Percentiles rank a stretch among this genome's conserved stretches.
phyloP scores from a whole-genome alignment of 306 rosid genomes.

The Begonia masoniana region DNA sequence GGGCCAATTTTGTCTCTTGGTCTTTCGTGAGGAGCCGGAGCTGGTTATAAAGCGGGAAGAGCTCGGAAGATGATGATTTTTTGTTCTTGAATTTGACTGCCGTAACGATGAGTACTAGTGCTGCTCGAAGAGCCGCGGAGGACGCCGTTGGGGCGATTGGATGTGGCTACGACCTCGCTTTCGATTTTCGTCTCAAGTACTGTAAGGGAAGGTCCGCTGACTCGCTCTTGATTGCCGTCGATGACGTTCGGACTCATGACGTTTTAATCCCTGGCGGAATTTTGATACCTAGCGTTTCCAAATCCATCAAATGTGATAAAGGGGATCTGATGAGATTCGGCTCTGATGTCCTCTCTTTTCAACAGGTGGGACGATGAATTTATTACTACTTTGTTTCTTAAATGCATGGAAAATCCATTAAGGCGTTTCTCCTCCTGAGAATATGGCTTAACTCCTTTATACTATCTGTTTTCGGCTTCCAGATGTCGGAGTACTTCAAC shows the following conservation, averaged over 20 bases:
- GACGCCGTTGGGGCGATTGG: constrained; percentile 41
- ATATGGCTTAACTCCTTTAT: background rate
- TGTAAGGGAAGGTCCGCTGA: constrained; percentile 30
- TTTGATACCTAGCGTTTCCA: constrained; percentile 53
- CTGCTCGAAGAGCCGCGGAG: constrained; percentile 21
- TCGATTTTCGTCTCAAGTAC: constrained; percentile 51
- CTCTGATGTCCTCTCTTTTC: constrained; percentile 71
- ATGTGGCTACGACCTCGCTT: constrained; percentile 50
- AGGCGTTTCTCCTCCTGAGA: too few species aligned
- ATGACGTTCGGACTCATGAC: constrained; percentile 23
- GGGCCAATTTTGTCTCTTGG: too few species aligned
- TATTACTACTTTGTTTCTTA: too few species aligned
- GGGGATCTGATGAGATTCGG: constrained; percentile 71
- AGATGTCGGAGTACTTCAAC: constrained; percentile 91
- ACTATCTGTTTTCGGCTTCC: constrained; percentile 4
- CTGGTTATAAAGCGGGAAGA: background rate
- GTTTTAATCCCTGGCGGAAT: constrained; percentile 47
- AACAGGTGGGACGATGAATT: constrained; percentile 33
- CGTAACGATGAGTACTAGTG: constrained; percentile 13
- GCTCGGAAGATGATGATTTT: too few species aligned
- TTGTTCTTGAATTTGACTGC: background rate
- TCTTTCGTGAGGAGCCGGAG: background rate
- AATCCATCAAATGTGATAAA: constrained; percentile 71
- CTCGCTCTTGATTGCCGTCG: constrained; percentile 34
- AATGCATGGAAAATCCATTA: too few species aligned